These are phyloP conservation scores for Eragrostis nindensis DNA, from an alignment of 176 grass and related monocot genomes.

Conservation along the genomic window DNA sequence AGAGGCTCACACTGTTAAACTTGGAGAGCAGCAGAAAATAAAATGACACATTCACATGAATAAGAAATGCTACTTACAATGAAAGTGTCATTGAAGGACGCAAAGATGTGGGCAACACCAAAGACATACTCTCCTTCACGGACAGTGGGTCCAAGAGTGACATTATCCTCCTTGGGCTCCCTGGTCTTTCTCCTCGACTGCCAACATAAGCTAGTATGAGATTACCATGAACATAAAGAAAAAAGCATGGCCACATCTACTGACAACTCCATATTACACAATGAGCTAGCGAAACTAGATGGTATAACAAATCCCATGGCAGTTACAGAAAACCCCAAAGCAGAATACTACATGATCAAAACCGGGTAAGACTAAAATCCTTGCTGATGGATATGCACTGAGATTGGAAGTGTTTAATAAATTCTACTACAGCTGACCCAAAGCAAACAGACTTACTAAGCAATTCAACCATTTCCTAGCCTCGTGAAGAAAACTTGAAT, in stretches of 20 bases:
- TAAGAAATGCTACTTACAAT: slow-evolving; percentile 53
- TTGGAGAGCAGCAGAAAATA: not conserved
- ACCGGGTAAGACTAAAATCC: not conserved
- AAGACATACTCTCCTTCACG: slow-evolving; percentile 82
- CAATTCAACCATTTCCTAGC: not conserved
- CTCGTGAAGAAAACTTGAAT: not conserved
- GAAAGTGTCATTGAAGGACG: slow-evolving; percentile 86
- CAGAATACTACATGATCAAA: not conserved
- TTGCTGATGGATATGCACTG: not conserved
- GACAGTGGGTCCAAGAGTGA: slow-evolving; percentile 74
- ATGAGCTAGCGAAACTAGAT: not conserved
- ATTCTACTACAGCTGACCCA: not conserved
- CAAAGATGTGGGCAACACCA: slow-evolving; percentile 82
- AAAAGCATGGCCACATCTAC: not conserved
- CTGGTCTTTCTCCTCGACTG: slow-evolving; percentile 83
- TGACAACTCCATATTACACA: not conserved
- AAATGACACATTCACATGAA: not conserved
- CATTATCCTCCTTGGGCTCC: slow-evolving; percentile 89
- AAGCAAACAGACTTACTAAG: not conserved
- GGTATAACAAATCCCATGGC: accelerated
- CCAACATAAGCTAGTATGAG: not conserved
- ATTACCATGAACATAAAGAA: not conserved
- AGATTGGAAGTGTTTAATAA: not conserved
- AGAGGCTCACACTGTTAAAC: not conserved
- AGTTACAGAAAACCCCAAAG: not conserved